Base-by-base conservation (phyloP, 306 rosid species). In the Begonia loranthoides region DNA sequence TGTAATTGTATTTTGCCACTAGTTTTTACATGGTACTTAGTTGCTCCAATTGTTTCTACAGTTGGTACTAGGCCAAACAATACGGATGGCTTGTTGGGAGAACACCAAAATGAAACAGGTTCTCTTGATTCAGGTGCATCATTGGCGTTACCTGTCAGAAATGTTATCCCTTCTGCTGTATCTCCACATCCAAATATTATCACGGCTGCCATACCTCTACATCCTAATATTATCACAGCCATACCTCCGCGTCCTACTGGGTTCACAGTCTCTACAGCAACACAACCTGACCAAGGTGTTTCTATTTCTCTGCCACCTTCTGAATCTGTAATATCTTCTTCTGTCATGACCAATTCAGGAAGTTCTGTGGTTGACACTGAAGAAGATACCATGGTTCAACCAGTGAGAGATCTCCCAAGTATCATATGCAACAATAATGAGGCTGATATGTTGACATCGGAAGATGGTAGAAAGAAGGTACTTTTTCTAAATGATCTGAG, bases 51-150 rank as follows among this genome's bases (percentile, higher is more conserved):
- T 55, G 74, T 71, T 69, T 69, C 95, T 33, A 68, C 78, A 51
- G 79, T 82, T 59, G 86, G 92, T 67, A 63, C 93, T 38, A 77
- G 95, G 78, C 66, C 93, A 60, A 79, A 60, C 64, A 76, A 73
- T 56, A 94, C 70, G 54, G 94, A 92, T 53, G 95, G 86, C 39
- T 47, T 56, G 55, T 77, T 70, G 50, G 76, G 64, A 45, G 89
- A 84, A 53, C 74, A 52, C 13, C 87, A 12, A 10, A 70, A 52
- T 63, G 87, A 63, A 46, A 49, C 76, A 61, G 87, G 75, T 50
- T 52, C 86, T 71, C 64, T 68, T 50, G 93, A 74, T 68, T 72
- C 78, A 50, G 73, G 89, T 52, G 75, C 82, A 46, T 49, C 78
- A 48, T 72, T 45, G 40, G 79, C 57, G 54, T 62, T 65, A 53